Conservation (phyloP, 2,329 filamentous ascomycete genomes). For the Colletotrichum sp. region DNA sequence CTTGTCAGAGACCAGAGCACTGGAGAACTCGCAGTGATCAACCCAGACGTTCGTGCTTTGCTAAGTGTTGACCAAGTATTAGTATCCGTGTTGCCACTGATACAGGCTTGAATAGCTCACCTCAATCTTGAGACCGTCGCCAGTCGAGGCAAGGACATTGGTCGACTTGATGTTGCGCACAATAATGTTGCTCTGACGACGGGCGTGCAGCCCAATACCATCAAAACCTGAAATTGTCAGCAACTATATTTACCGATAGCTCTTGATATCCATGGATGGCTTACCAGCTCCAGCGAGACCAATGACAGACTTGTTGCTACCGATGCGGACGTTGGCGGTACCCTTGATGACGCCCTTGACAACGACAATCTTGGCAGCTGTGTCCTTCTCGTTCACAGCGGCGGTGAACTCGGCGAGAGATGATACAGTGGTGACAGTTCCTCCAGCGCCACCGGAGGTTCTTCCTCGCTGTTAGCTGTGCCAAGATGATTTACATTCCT, state of each 20-base stretch:
- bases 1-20: slow-evolving; percentile 38
- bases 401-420: slow-evolving; percentile 47
- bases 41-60: slow-evolving; percentile 51
- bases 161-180: slow-evolving; percentile 56
- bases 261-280: neutral
- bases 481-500: rapidly evolving
- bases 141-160: slow-evolving; percentile 39
- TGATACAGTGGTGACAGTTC: slow-evolving; percentile 51
- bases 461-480: slow-evolving; percentile 25
- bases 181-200: slow-evolving; percentile 55
- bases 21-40: slow-evolving; percentile 47
- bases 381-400: slow-evolving; percentile 44
- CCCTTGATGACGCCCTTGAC: slow-evolving; percentile 41
- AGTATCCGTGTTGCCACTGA: slow-evolving; percentile 25
- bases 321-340: slow-evolving; percentile 40
- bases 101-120: neutral
- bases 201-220: slow-evolving; percentile 45
- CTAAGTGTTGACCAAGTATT: slow-evolving; percentile 54
- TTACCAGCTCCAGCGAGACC: slow-evolving; percentile 30
- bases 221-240: slow-evolving; percentile 1
- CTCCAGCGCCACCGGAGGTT: slow-evolving; percentile 52
- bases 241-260: neutral
- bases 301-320: slow-evolving; percentile 47
- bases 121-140: slow-evolving; percentile 41
- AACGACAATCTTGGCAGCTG: slow-evolving; percentile 37